Evolutionary conservation across 106 monocot genomes (phyloP).

Genomic region (Gastrodia elata): DNA sequence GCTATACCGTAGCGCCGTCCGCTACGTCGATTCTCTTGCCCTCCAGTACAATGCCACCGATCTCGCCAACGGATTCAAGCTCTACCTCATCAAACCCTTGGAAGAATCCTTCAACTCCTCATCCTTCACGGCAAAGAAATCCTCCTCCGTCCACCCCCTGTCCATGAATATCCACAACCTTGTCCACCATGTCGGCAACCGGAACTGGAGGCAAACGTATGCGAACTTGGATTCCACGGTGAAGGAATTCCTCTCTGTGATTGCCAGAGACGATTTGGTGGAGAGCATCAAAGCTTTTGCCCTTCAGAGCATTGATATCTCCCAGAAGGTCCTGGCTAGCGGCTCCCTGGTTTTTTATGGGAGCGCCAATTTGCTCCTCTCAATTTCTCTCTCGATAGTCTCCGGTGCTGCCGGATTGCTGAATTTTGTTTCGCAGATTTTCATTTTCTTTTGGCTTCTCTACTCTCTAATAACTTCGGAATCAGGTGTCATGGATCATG

Average conservation of each 20-base stretch:
- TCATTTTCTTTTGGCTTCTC: slow-evolving; percentile 40
- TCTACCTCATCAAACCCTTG: slow-evolving; percentile 13
- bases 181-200: slow-evolving; percentile 8
- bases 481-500: slow-evolving; percentile 35
- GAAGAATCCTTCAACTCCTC: slow-evolving; percentile 14
- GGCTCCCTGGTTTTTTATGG: slow-evolving; percentile 31
- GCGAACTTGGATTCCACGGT: slow-evolving; percentile 9
- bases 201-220: slow-evolving; percentile 29
- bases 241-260: slow-evolving; percentile 23
- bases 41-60: slow-evolving; percentile 40
- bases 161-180: slow-evolving; percentile 24
- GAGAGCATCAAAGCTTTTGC: slow-evolving; percentile 36
- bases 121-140: neutral
- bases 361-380: slow-evolving; percentile 21
- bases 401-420: slow-evolving; percentile 40
- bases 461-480: slow-evolving; percentile 46
- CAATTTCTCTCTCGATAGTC: slow-evolving; percentile 21
- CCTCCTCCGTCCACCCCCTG: slow-evolving; percentile 4
- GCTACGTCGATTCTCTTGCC: slow-evolving; percentile 27
- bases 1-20: slow-evolving; percentile 22
- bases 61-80: slow-evolving; percentile 27
- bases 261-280: slow-evolving; percentile 33
- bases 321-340: slow-evolving; percentile 20
- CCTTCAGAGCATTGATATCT: slow-evolving; percentile 31
- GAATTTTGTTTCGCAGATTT: slow-evolving; percentile 30